Conservation (phyloP, 805 yeast genomes). For the Ogataea salicorniae region DNA sequence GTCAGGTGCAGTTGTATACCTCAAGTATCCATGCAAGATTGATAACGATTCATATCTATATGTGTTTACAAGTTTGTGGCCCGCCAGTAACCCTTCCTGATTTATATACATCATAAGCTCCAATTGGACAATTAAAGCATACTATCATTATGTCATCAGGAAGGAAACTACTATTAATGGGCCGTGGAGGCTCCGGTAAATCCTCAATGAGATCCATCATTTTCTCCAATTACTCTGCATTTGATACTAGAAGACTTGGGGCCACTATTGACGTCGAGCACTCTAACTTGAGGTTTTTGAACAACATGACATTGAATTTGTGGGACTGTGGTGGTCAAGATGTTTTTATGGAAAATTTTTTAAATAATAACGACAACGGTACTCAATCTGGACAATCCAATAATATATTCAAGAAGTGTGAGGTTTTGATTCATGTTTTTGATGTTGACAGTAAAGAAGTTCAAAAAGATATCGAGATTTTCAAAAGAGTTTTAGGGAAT, state of each 20-base stretch:
- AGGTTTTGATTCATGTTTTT: conserved; percentile 91
- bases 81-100: too few relatives aligned
- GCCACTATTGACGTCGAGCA: conserved; percentile 99
- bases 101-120: background rate
- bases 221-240: conserved; percentile 92
- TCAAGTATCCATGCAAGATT: too few relatives aligned
- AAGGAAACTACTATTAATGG: conserved; percentile 66
- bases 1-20: too few relatives aligned
- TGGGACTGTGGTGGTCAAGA: conserved; percentile 99
- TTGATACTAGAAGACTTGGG: conserved; percentile 90
- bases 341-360: conserved; percentile 89
- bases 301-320: conserved; percentile 89
- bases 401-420: conserved; percentile 92
- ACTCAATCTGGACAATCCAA: conserved; percentile 51
- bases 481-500: conserved; percentile 75
- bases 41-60: too few relatives aligned
- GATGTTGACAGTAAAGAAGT: conserved; percentile 93
- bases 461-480: conserved; percentile 88
- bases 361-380: conserved; percentile 33
- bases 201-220: conserved; percentile 96
- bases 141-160: conserved; percentile 31
- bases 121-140: background rate
- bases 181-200: conserved; percentile 96
- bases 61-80: too few relatives aligned
- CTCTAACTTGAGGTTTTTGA: conserved; percentile 85